These are phyloP conservation scores for Tuber melanosporum DNA, from an alignment of 495 filamentous ascomycete species.

Conservation along the genomic window DNA sequence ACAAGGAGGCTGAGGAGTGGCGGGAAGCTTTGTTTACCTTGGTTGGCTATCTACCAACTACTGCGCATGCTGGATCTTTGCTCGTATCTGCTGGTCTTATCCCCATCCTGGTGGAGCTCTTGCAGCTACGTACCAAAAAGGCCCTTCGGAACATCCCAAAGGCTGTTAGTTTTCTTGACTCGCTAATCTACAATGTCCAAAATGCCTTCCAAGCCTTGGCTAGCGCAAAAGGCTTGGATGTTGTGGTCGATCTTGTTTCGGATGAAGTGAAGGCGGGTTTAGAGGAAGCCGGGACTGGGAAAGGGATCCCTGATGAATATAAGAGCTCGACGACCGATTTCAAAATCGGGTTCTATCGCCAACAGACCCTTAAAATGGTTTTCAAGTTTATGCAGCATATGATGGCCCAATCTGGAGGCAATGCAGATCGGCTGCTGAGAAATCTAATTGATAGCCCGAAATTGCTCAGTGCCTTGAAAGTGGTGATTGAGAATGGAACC, in stretches of 20 bases:
- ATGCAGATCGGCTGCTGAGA: slow-evolving; percentile 78
- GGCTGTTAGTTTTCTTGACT: slow-evolving; percentile 77
- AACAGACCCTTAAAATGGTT: slow-evolving; percentile 84
- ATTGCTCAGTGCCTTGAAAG: slow-evolving; percentile 66
- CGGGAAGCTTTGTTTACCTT: slow-evolving; percentile 79
- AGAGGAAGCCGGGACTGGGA: slow-evolving; percentile 55
- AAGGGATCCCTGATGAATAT: slow-evolving; percentile 69
- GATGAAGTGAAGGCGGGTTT: slow-evolving; percentile 69
- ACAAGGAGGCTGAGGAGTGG: slow-evolving; percentile 69
- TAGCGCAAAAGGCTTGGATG: slow-evolving; percentile 72
- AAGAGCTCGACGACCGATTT: slow-evolving; percentile 83
- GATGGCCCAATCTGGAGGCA: slow-evolving; percentile 77
- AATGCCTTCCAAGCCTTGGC: slow-evolving; percentile 75
- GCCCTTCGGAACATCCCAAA: slow-evolving; percentile 75
- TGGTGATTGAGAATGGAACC: slow-evolving; percentile 69
- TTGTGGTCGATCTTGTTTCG: slow-evolving; percentile 74
- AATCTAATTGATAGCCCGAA: slow-evolving; percentile 92
- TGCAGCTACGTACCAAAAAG: slow-evolving; percentile 73
- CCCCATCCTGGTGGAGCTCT: slow-evolving; percentile 79
- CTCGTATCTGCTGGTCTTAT: slow-evolving; percentile 82
- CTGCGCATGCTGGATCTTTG: slow-evolving; percentile 52
- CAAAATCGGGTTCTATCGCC: slow-evolving; percentile 81
- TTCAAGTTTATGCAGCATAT: slow-evolving; percentile 95
- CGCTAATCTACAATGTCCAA: slow-evolving; percentile 69
- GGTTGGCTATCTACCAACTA: slow-evolving; percentile 66